phyloP scores from a whole-genome alignment of 768 basidiomycete genomes.

The Kwoniella botswanensis region DNA sequence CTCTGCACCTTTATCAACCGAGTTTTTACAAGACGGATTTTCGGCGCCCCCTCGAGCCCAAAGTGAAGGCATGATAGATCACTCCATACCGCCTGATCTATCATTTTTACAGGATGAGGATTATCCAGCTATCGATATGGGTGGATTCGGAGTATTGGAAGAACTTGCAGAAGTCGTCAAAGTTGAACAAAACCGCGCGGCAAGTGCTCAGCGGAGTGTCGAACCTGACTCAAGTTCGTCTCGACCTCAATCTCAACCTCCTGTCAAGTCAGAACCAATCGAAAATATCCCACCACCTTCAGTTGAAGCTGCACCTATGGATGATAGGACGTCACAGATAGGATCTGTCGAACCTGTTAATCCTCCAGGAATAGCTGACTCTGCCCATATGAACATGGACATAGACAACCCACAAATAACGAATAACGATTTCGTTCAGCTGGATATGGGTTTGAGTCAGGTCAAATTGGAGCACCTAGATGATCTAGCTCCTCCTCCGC shows the following conservation, averaged over 20 bases:
- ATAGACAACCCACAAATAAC: background rate
- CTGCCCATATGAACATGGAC: background rate
- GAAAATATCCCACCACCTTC: background rate
- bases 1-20: constrained; percentile 9
- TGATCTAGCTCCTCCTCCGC: constrained; percentile 19
- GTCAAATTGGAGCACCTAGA: constrained; percentile 23
- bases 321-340: background rate
- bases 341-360: background rate
- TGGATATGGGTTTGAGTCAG: constrained; percentile 9
- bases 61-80: constrained; percentile 16
- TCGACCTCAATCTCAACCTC: background rate
- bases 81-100: constrained; percentile 14
- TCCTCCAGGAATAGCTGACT: background rate
- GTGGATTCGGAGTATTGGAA: constrained; percentile 20
- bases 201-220: constrained; percentile 3
- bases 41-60: constrained; percentile 13
- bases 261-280: constrained; percentile 21
- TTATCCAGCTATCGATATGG: constrained; percentile 17
- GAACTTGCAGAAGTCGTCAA: constrained; percentile 28
- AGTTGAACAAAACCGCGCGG: constrained; percentile 16
- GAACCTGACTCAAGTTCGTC: constrained; percentile 13
- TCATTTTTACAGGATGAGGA: constrained; percentile 16
- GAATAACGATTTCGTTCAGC: background rate
- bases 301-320: background rate
- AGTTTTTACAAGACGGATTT: constrained; percentile 11